Base-by-base conservation (phyloP, 1,284 basidiomycete species). In the Cutaneotrichosporon sp. region DNA sequence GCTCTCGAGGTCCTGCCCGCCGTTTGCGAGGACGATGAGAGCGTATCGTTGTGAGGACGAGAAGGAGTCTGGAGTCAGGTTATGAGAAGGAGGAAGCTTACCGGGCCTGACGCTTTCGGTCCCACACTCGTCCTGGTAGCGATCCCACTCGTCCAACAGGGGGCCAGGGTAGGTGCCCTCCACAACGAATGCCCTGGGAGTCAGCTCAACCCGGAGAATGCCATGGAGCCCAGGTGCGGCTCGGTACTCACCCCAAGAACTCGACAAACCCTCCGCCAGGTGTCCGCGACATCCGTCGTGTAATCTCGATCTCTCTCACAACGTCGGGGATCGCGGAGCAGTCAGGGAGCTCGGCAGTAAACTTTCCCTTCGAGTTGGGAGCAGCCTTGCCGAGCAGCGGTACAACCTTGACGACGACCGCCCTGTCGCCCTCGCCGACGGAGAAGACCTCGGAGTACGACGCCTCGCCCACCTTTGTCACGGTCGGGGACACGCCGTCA, bases 371-470 rank as follows among this genome's bases (percentile, higher is more conserved):
- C 29, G 47, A 8, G 33, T 52, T 18, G 3, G 8, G 54, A 34
- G 4, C 13, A 42, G 43, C 20, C 11, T 56, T 50, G 25, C 45
- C 54, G 1, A 68, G 34, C 0, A 75, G 63, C 1, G 73, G 74
- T 10, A 69, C 66, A 36, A 73, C 65, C 53, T 73, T 75, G 42
- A 72, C 60, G 4, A 77, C 71, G 2, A 69, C 60, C 25, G 62
- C 65, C 6, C 59, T 52, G 33, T 54, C 71, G 36, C 84, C 81
- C 1, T 54, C 87, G 2, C 36, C 51, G 54, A 94, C 87, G 4
- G 88, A 88, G 79, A 92, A 99, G n/a, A 99, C 97, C 74, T 99
- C 95, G 0, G 93, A 97, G 78, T 91, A 99, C 53, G 91, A 93
- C 13, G 95, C 95, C 80, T 99, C 95, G 50, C 95, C 95, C 57